Evolutionary conservation across 2,329 filamentous ascomycete genomes (phyloP), one percentile per base, ranked within the genome.

Genomic region (Karstenula rhodostoma): DNA sequence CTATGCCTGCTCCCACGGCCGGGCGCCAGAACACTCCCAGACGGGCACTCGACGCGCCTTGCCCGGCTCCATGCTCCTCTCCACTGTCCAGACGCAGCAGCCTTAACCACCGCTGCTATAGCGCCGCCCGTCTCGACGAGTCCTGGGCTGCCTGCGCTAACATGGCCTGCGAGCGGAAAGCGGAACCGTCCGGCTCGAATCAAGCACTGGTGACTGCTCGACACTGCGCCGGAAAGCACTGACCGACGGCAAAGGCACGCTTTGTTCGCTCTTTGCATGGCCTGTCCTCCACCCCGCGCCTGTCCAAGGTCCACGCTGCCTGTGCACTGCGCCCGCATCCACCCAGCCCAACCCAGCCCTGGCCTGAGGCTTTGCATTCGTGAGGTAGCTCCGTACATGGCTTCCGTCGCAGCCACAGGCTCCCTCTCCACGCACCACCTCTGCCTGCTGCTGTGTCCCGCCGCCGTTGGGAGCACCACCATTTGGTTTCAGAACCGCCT

Each of bases 361-460:
- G 61, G 59, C 27, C 29, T 10, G 12, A 32, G 29, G 29, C 29
- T 9, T 32, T 32, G 29, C 8, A 32, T 32, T 32, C 8, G 29
- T 32, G 29, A 32, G 29, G 29, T 32, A 9, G 29, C 29, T 32
- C 29, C 29, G 4, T 67, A 66, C 67, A 70, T 69, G 69, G 69
- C 70, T 69, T 59, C 63, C 65, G 68, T 65, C 69, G 62, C 68
- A 65, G 65, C 59, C 73, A 67, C 66, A 65, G 46, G 51, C 62
- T 63, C 53, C 63, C 70, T 60, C 63, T 70, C n/a, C 66, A 69
- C 63, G 69, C 73, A 74, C 70, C 62, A 68, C 66, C 59, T 68
- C 62, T 63, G 60, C 60, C 65, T 69, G 69, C 70, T 75, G 73
- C 66, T 73, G 75, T 77, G 69, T 69, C 63, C 70, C 71, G 68